Conservation (phyloP, 352 stramenopile genomes). For the Globisporangium paroecandrum region DNA sequence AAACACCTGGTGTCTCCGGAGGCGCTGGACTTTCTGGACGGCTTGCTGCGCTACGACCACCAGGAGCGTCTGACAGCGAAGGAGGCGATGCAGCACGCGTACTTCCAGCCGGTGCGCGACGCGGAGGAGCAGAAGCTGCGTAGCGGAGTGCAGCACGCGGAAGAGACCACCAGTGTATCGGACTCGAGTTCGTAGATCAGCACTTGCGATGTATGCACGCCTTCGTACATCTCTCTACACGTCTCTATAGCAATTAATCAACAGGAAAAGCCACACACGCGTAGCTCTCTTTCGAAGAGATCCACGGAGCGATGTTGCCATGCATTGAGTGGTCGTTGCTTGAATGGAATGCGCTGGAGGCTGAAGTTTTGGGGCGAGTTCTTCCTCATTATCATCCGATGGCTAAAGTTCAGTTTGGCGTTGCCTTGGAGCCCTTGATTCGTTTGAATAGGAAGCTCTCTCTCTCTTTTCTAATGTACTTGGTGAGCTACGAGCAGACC, state of each 20-base stretch:
- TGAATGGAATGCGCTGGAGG: no score
- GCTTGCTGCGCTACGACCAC: conserved; percentile 90
- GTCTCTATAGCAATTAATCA: conserved; percentile 3
- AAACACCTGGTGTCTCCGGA: conserved; percentile 60
- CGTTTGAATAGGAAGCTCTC: no score
- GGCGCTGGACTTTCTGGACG: conserved; percentile 94
- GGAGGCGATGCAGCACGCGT: conserved; percentile 97
- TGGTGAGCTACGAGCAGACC: no score
- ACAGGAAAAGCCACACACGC: background rate
- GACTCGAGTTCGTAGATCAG: conserved; percentile 65
- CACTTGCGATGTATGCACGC: background rate
- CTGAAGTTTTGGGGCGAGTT: no score
- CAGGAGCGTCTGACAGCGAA: conserved; percentile 98
- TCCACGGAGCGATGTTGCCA: background rate
- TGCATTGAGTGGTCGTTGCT: background rate
- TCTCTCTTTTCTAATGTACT: no score
- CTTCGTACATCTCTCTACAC: background rate
- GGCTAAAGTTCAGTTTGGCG: no score
- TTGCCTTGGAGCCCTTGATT: no score
- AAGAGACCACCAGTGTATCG: conserved; percentile 73
- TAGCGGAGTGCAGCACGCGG: conserved; percentile 41
- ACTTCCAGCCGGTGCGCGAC: conserved; percentile 94
- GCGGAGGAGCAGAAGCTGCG: conserved; percentile 70
- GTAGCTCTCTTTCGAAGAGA: background rate
- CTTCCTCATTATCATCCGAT: no score